These are phyloP conservation scores for Fagus crenata DNA, from an alignment of 306 rosid species.

Conservation along the genomic window DNA sequence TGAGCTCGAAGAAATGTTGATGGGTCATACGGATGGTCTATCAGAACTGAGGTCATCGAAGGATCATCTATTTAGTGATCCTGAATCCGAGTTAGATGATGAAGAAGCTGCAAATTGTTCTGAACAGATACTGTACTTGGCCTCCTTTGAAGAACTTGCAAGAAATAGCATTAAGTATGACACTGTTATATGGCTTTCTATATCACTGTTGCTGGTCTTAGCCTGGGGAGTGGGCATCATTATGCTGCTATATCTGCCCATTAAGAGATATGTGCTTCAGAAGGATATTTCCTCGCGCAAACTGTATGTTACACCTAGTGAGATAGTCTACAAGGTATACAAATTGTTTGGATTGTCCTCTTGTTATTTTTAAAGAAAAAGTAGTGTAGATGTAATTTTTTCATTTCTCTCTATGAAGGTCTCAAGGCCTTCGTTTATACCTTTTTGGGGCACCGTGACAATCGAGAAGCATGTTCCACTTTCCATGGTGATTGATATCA, in stretches of 20 bases:
- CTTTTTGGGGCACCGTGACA: conserved; percentile 62
- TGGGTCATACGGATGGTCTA: conserved; percentile 59
- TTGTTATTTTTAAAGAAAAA: conserved; percentile 10
- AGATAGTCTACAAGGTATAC: conserved; percentile 78
- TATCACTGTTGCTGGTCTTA: conserved; percentile 74
- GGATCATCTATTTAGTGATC: conserved; percentile 53
- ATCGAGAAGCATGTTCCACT: conserved; percentile 76
- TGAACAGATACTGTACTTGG: conserved; percentile 62
- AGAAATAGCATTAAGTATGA: conserved; percentile 64
- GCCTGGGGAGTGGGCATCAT: conserved; percentile 94
- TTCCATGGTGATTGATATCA: conserved; percentile 71
- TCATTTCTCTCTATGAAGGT: conserved; percentile 45
- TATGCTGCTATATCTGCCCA: conserved; percentile 85
- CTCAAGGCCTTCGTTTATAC: conserved; percentile 87
- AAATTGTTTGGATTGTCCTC: neutral
- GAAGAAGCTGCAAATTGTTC: conserved; percentile 49
- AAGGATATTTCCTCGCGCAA: conserved; percentile 76
- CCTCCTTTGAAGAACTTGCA: conserved; percentile 80
- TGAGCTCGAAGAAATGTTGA: conserved; percentile 58
- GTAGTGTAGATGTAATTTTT: conserved; percentile 9
- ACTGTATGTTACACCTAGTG: conserved; percentile 70
- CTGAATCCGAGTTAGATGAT: conserved; percentile 46
- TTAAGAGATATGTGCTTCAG: conserved; percentile 65
- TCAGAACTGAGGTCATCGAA: conserved; percentile 52
- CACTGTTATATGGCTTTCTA: conserved; percentile 76